Evolutionary conservation across 2,329 filamentous ascomycete species (phyloP).

Genomic region (Colletotrichum tropicicola): DNA sequence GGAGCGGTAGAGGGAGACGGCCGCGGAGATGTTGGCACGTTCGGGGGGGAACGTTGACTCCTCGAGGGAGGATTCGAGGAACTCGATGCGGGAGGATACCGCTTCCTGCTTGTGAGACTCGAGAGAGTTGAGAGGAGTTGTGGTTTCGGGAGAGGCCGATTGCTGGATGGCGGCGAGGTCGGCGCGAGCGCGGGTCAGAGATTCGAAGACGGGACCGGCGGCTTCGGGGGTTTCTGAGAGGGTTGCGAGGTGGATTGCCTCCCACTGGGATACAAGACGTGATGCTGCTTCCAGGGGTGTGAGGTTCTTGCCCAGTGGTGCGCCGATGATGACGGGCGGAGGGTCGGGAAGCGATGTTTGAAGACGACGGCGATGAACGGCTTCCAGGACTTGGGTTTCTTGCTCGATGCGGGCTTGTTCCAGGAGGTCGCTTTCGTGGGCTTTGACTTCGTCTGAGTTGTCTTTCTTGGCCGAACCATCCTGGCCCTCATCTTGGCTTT

Average conservation of each 20-base stretch:
- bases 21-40: constrained; percentile 50
- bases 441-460: not conserved
- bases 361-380: not conserved
- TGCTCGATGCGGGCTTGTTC: constrained; percentile 3
- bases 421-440: not conserved
- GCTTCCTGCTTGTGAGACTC: constrained; percentile 20
- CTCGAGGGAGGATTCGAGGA: constrained; percentile 41
- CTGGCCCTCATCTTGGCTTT: not conserved
- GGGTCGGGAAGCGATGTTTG: not conserved
- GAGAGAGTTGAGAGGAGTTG: constrained; percentile 9
- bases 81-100: constrained; percentile 42
- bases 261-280: constrained; percentile 46
- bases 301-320: constrained; percentile 44
- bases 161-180: not conserved
- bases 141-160: not conserved
- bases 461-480: not conserved
- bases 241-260: constrained; percentile 39
- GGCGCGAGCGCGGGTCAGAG: constrained; percentile 16
- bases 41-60: constrained; percentile 45
- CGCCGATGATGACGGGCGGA: constrained; percentile 44
- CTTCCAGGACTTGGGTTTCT: constrained; percentile 1
- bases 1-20: constrained; percentile 49
- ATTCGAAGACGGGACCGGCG: constrained; percentile 1
- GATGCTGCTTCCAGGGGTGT: constrained; percentile 46
- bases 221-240: constrained; percentile 28